A percentile compares a stretch with the other conserved stretches of the same genome.
These are phyloP conservation scores for Sequoiadendron giganteum DNA, from an alignment of 75 land plant genomes.

Conservation along the genomic window DNA sequence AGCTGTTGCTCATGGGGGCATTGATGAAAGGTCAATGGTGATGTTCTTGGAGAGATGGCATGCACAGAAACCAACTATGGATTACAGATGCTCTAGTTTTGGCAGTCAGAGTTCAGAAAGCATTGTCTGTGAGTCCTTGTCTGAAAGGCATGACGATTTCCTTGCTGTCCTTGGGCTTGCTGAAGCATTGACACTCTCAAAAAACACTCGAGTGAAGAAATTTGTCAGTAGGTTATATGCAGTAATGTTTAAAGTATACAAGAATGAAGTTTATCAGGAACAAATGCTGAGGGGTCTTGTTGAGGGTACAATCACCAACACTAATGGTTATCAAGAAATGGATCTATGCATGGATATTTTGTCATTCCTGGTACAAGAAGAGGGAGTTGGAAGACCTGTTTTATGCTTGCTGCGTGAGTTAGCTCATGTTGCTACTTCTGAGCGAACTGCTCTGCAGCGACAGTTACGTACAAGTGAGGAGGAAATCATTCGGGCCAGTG, in stretches of 20 bases:
- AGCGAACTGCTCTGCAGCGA: constrained; percentile 34
- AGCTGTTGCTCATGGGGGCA: constrained; percentile 42
- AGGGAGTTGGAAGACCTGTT: constrained; percentile 49
- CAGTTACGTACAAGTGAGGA: constrained; percentile 37
- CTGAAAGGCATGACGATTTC: constrained; percentile 45
- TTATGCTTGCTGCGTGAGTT: constrained; percentile 45
- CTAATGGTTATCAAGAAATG: constrained; percentile 30
- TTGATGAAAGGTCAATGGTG: constrained; percentile 42
- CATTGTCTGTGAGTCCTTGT: constrained; percentile 7
- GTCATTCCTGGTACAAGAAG: constrained; percentile 41
- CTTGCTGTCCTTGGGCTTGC: constrained; percentile 47
- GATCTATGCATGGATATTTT: constrained; percentile 48
- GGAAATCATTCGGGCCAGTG: constrained; percentile 26
- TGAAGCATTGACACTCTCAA: constrained; percentile 32
- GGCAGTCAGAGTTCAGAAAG: constrained; percentile 9
- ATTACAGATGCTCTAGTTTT: constrained; percentile 19
- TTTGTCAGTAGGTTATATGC: constrained; percentile 49
- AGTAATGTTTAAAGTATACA: constrained; percentile 50
- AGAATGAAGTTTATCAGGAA: constrained; percentile 37
- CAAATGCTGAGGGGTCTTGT: constrained; percentile 52
- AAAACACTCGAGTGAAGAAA: constrained; percentile 37
- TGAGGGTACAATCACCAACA: constrained; percentile 38
- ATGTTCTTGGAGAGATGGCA: constrained; percentile 50
- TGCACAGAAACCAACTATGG: constrained; percentile 30
- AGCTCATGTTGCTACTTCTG: constrained; percentile 38